Evolutionary conservation across 495 filamentous ascomycete genomes (phyloP), one percentile per base, ranked within the genome.

Genomic region (Barbatosphaeria neglecta): DNA sequence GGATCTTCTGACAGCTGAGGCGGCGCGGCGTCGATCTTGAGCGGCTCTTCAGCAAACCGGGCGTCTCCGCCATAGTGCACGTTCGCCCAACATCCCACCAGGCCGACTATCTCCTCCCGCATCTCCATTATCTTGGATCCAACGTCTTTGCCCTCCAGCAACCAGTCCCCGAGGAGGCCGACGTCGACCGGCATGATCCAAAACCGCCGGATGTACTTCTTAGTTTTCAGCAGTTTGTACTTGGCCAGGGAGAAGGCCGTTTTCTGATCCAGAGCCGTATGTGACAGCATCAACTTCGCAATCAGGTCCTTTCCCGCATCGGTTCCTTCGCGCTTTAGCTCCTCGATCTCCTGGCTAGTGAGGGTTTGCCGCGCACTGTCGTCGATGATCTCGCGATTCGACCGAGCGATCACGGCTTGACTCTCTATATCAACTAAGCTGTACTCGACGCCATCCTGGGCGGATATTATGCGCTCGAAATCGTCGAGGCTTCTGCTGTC

Each of bases 171-270:
- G 43, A 98, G 69, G 37, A 73, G 67, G 6, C 80, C 73, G 24
- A 94, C 81, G 49, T 95, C 89, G 57, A 97, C 55, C 0, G 87
- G 90, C 22, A 90, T 65, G 0, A 90, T 75, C 1, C 83, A 89
- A 50, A 98, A 96, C 17, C 88, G 70, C 50, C 81, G 78, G 50
- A 95, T 75, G 57, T 93, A 97, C 67, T 98, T 98, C 61, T 82
- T 90, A 35, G 83, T 81, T 70, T 98, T 98, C 18, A 92, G 76
- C 15, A 97, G 68, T 40, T 88, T 93, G 58, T 98, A 98, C 60
- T 98, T 98, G 19, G 90, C 88, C 17, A 95, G 67, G 6, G 86
- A 87, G 62, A 94, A 98, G 2, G 82, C 76, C 0, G 92, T 96
- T 69, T 97, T 98, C 68, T 98, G 83, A 50, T 93, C 88, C 22